These are phyloP conservation scores for Paraphoma chrysanthemicola DNA, from an alignment of 2,329 filamentous ascomycete genomes.

Conservation along the genomic window DNA sequence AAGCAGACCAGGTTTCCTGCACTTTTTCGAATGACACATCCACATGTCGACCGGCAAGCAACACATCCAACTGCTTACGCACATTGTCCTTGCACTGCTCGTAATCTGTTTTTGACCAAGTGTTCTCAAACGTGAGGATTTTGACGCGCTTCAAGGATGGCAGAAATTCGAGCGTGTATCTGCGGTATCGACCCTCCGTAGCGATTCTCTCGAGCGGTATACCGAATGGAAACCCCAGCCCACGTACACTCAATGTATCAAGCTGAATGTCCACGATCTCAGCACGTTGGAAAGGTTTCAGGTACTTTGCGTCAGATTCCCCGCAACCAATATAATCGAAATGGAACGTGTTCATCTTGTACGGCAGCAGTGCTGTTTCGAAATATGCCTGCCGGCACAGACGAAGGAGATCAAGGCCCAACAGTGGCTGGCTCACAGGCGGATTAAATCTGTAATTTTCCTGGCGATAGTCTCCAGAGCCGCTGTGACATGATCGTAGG, in stretches of 20 bases:
- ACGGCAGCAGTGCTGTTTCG: constrained; percentile 5
- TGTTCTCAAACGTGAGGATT: not conserved
- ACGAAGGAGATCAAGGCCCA: not conserved
- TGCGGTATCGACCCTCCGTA: too few species aligned
- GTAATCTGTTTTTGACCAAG: too few species aligned
- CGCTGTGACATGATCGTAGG: not conserved
- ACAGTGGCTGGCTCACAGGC: too few species aligned
- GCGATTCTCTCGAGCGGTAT: too few species aligned
- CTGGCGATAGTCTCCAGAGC: not conserved
- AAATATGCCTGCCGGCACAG: constrained; percentile 13
- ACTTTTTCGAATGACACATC: too few species aligned
- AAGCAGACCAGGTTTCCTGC: too few species aligned
- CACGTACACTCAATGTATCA: too few species aligned
- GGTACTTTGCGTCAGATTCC: not conserved
- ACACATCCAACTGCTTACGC: not conserved
- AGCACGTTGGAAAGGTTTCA: not conserved
- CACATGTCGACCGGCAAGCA: not conserved
- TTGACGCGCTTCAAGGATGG: not conserved
- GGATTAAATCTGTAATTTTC: not conserved
- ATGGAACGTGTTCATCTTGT: not conserved
- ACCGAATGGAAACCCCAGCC: too few species aligned
- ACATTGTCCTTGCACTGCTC: not conserved
- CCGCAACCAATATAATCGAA: not conserved
- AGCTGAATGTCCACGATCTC: not conserved
- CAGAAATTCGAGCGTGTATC: not conserved